phyloP scores from a whole-genome alignment of 768 basidiomycete genomes.

The Lactarius pseudohatsudake region DNA sequence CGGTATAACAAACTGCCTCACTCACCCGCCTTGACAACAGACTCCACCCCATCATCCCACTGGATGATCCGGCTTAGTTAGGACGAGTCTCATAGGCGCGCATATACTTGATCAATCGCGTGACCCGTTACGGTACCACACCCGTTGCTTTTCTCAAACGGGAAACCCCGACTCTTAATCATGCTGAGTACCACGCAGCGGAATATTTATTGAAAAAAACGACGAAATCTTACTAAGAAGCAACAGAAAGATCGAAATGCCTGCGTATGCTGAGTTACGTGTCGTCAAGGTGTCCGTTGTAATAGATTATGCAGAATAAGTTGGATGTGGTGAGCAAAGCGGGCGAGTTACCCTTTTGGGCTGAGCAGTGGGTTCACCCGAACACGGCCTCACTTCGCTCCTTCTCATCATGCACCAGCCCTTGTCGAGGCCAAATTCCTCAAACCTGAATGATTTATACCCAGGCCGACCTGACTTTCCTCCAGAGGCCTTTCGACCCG shows the following conservation, averaged over 20 bases:
- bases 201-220: too few species aligned
- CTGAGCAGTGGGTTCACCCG: neutral
- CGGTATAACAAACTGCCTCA: too few species aligned
- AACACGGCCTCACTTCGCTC: slow-evolving; percentile 7
- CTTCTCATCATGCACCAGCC: slow-evolving; percentile 18
- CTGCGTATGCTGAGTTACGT: too few species aligned
- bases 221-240: too few species aligned
- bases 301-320: too few species aligned
- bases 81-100: too few species aligned
- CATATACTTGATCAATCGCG: neutral
- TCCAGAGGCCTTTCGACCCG: slow-evolving; percentile 4
- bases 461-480: neutral
- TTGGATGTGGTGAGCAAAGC: too few species aligned
- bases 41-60: neutral
- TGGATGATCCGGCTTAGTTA: too few species aligned
- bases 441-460: slow-evolving; percentile 19
- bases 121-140: neutral
- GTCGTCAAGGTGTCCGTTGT: too few species aligned
- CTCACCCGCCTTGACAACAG: neutral
- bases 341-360: neutral
- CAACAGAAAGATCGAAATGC: too few species aligned
- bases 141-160: neutral
- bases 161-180: neutral
- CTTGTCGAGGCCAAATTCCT: slow-evolving; percentile 18
- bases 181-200: neutral